Evolutionary conservation across 352 stramenopile species (phyloP).

Genomic region (Blastocystis sp.): DNA sequence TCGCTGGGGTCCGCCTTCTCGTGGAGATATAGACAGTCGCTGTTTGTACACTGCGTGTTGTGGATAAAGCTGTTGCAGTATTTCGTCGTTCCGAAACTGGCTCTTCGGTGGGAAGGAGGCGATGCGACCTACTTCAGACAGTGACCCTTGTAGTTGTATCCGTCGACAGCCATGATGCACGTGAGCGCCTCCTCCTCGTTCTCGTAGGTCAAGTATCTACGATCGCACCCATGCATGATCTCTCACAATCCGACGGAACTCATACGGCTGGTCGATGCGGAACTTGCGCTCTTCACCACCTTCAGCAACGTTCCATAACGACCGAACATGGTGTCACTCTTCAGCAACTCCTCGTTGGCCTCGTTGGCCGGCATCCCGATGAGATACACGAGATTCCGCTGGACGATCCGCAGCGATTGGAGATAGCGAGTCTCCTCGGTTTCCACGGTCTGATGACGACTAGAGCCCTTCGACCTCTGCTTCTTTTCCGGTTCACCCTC

Average conservation of each 20-base stretch:
- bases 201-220: constrained; percentile 37
- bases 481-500: not conserved
- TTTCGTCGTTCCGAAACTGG: constrained; percentile 84
- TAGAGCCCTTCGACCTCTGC: not conserved
- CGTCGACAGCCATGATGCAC: constrained; percentile 17
- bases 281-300: constrained; percentile 71
- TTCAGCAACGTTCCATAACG: constrained; percentile 84
- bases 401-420: constrained; percentile 78
- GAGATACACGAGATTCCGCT: constrained; percentile 84
- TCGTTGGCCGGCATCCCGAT: constrained; percentile 77
- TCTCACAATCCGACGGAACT: not conserved
- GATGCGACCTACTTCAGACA: not conserved
- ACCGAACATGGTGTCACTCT: constrained; percentile 75
- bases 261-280: not conserved
- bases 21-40: constrained; percentile 83
- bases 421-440: constrained; percentile 71
- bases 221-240: not conserved
- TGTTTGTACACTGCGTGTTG: constrained; percentile 78
- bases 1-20: constrained; percentile 77
- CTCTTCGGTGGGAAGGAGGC: constrained; percentile 61
- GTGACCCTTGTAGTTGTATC: constrained; percentile 26
- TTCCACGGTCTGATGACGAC: not conserved
- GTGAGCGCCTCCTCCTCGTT: constrained; percentile 31
- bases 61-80: constrained; percentile 86
- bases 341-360: constrained; percentile 64